Conservation (phyloP, 352 stramenopile species). For the Pythium apleroticum region DNA sequence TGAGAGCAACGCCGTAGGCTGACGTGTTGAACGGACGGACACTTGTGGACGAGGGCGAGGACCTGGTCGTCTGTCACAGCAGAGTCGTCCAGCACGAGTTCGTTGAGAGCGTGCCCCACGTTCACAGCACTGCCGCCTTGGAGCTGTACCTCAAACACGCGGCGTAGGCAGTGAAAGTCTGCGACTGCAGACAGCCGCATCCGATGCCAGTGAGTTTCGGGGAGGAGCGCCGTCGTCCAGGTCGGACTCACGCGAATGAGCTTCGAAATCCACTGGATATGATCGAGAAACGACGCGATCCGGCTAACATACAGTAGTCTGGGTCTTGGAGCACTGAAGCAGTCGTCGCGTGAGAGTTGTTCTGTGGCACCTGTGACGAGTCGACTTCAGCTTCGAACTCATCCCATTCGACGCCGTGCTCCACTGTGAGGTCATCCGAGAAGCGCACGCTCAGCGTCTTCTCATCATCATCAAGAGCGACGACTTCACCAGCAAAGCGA, state of each 20-base stretch:
- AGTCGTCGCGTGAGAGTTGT: neutral
- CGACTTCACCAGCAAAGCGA: constrained; percentile 32
- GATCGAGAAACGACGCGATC: constrained; percentile 21
- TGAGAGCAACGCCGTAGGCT: constrained; percentile 26
- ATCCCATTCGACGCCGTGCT: constrained; percentile 25
- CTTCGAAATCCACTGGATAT: constrained; percentile 19
- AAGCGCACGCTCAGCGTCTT: constrained; percentile 30
- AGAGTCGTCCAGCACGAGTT: constrained; percentile 23
- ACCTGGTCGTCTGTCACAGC: constrained; percentile 31
- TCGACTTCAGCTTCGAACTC: constrained; percentile 27
- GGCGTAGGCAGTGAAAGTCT: neutral
- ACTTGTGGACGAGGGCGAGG: constrained; percentile 24
- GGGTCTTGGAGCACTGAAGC: neutral
- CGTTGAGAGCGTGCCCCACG: constrained; percentile 21
- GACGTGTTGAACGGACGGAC: constrained; percentile 10
- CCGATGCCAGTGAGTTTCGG: constrained; percentile 5
- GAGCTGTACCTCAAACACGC: neutral
- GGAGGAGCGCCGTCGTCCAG: constrained; percentile 15
- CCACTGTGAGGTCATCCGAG: constrained; percentile 29
- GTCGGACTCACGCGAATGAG: constrained; percentile 18
- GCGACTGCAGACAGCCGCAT: constrained; percentile 10
- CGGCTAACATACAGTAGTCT: neutral
- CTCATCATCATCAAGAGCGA: constrained; percentile 10
- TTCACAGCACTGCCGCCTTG: too few species aligned
- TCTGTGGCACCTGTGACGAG: neutral